Evolutionary conservation across 192 early-diverging fungal species (phyloP).

Genomic region (Coemansia sp.): DNA sequence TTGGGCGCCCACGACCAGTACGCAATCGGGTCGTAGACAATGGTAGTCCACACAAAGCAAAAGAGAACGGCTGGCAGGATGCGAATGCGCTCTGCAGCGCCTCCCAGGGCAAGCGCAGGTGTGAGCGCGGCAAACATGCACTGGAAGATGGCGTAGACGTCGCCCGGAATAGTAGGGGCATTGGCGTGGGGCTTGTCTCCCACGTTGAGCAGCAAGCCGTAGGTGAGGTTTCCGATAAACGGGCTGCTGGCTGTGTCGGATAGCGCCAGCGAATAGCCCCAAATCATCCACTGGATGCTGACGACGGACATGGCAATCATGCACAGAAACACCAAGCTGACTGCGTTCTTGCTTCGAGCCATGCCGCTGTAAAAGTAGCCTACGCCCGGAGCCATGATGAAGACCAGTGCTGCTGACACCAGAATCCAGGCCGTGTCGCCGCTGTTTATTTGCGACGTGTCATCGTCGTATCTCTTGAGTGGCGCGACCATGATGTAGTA

Average conservation of each 20-base stretch:
- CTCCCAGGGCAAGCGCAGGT: slow-evolving; percentile 84
- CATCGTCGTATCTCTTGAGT: slow-evolving; percentile 15
- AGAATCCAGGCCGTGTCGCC: slow-evolving; percentile 70
- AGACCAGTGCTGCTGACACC: slow-evolving; percentile 71
- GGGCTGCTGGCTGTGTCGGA: slow-evolving; percentile 61
- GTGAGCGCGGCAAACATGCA: slow-evolving; percentile 92
- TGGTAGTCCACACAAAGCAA: slow-evolving; percentile 87
- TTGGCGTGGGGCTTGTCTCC: slow-evolving; percentile 51
- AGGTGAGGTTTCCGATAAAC: slow-evolving; percentile 79
- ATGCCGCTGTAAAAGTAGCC: slow-evolving; percentile 96
- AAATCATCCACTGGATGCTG: slow-evolving; percentile 85
- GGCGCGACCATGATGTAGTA: slow-evolving; percentile 9
- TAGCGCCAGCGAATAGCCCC: slow-evolving; percentile 86
- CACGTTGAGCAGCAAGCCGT: slow-evolving; percentile 67
- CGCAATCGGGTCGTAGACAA: slow-evolving; percentile 91
- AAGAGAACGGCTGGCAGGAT: slow-evolving; percentile 83
- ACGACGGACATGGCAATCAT: slow-evolving; percentile 81
- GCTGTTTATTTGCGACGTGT: slow-evolving; percentile 31
- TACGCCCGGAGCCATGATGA: slow-evolving; percentile 93
- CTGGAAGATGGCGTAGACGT: slow-evolving; percentile 81
- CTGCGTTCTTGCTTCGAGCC: slow-evolving; percentile 86
- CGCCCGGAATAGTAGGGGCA: slow-evolving; percentile 63
- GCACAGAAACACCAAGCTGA: slow-evolving; percentile 83
- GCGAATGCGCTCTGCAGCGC: slow-evolving; percentile 84
- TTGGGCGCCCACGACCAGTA: slow-evolving; percentile 90